Base-by-base conservation (phyloP, 2,329 filamentous ascomycete genomes). In the Stagonosporopsis vannaccii region DNA sequence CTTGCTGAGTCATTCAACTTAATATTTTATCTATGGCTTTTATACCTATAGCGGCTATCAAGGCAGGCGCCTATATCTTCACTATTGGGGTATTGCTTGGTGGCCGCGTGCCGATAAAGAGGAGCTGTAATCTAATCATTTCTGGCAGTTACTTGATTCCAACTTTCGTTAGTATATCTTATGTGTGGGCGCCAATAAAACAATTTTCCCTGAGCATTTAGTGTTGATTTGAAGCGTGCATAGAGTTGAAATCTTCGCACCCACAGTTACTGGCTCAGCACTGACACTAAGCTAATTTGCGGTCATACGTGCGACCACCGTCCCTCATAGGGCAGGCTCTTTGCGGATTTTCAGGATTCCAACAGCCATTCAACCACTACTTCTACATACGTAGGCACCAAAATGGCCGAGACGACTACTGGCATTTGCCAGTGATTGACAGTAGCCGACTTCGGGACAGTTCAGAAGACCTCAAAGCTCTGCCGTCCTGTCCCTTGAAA, bases 181-280 rank as follows among this genome's bases (percentile, higher is more conserved):
- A 45, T 35, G 42, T 28, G 6, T 35, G 42, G 42, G 42, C 42
- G 11, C 28, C 28, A n/a, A 33, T 45, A n/a, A 23, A 19, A 11
- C 9, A 39, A 23, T 12, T 39, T 22, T 20, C 19, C 19, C 9
- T 22, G 20, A 4, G 15, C 22, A 15, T 4, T 20, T 3, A 15
- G 9, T n/a, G 32, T 9, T 44, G n/a, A 17, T 7, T 32, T 22
- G n/a, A n/a, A 20, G n/a, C 22, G 8, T 25, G n/a, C 37, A 25
- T 15, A 52, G 36, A 19, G 17, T 40, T 4, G 47, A 50, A 30
- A 20, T 50, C 3, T 41, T 40, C 20, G 11, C 35, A 3, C 28
- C 73, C 53, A 69, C 74, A 37, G 68, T 75, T 36, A 70, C 71
- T 11, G 68, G 69, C 8, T 74, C 72, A 57, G 72, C 75, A 35